Evolutionary conservation across 2,329 filamentous ascomycete genomes (phyloP), one percentile per base, ranked within the genome.

Genomic region (Hypoxylon sp.): DNA sequence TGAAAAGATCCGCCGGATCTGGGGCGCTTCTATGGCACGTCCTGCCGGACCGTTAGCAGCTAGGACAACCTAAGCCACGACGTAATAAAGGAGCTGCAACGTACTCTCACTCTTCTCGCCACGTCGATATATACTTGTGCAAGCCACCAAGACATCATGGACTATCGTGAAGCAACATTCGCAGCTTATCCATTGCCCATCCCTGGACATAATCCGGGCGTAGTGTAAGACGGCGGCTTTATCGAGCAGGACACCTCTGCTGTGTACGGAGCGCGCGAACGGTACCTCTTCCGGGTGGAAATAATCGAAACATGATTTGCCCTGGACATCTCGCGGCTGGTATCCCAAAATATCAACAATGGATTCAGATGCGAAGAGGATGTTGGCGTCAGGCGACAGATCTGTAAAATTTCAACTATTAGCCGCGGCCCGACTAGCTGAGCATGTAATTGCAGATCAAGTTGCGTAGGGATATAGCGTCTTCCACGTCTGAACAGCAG

Each of bases 91-190:
- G 17, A 55, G 51, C 53, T 55, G 11, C 30, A 64, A 85, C 92
- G 80, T 85, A 96, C 93, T 90, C 75, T 93, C 86, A 74, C 91
- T 94, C 75, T 88, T 91, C 68, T 85, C 84, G 23, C 90, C 89
- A 59, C 85, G 83, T 57, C 85, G 85, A 77, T 96, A 97, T 69
- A 96, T 87, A 75, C 91, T 94, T 11, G 90, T 95, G 76, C 92
- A 94, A 43, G 92, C 93, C 52, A 97, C 92, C 79, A 97, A 84
- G 21, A 96, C 92, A 84, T 97, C 91, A 78, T 97, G 92, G 46
- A 97, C 93, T 45, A 97, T 85, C 4, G 93, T 96, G 78, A 97
- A 97, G 79, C 93, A 94, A 79, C 93, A 96, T 80, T 97, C 93
- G 80, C 93, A 96, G 68, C 88, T 89, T 41, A 95, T 82, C 89